Evolutionary conservation across 495 filamentous ascomycete species (phyloP).

Genomic region (Penicillium verhagenii): DNA sequence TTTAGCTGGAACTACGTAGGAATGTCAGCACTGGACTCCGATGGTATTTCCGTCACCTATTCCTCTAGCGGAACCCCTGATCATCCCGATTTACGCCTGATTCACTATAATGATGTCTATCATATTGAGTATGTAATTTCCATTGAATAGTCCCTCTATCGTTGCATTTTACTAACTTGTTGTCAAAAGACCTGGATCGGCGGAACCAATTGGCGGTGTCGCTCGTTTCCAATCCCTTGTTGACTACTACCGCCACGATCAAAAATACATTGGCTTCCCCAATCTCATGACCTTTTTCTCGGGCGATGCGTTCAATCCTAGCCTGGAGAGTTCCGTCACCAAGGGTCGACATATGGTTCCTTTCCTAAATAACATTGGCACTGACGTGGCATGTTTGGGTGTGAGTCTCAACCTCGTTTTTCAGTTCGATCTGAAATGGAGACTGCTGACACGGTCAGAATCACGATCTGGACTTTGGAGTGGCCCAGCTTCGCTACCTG

Average conservation of each 20-base stretch:
- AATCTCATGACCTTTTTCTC: slow-evolving; percentile 79
- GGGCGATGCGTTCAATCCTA: slow-evolving; percentile 90
- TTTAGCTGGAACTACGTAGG: too few relatives aligned
- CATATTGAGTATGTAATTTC: slow-evolving; percentile 64
- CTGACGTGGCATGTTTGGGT: slow-evolving; percentile 75
- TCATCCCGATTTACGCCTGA: slow-evolving; percentile 69
- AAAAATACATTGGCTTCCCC: slow-evolving; percentile 58
- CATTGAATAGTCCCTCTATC: not conserved
- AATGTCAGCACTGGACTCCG: slow-evolving; percentile 33
- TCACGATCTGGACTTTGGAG: slow-evolving; percentile 94
- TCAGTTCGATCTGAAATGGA: not conserved
- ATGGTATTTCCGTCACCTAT: slow-evolving; percentile 50
- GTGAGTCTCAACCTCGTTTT: slow-evolving; percentile 47
- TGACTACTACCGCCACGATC: slow-evolving; percentile 65
- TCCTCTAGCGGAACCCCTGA: too few relatives aligned
- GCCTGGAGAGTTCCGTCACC: slow-evolving; percentile 79
- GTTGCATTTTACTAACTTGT: not conserved
- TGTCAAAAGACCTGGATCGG: slow-evolving; percentile 53
- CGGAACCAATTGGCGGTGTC: slow-evolving; percentile 77
- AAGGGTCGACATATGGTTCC: slow-evolving; percentile 91
- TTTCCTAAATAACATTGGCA: slow-evolving; percentile 74
- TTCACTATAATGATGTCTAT: slow-evolving; percentile 94
- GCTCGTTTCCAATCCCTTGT: slow-evolving; percentile 76
- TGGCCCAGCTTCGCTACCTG: slow-evolving; percentile 71
- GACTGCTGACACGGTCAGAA: slow-evolving; percentile 51